phyloP scores from a whole-genome alignment of 2,329 filamentous ascomycete species.

The Tolypocladium tropicale region DNA sequence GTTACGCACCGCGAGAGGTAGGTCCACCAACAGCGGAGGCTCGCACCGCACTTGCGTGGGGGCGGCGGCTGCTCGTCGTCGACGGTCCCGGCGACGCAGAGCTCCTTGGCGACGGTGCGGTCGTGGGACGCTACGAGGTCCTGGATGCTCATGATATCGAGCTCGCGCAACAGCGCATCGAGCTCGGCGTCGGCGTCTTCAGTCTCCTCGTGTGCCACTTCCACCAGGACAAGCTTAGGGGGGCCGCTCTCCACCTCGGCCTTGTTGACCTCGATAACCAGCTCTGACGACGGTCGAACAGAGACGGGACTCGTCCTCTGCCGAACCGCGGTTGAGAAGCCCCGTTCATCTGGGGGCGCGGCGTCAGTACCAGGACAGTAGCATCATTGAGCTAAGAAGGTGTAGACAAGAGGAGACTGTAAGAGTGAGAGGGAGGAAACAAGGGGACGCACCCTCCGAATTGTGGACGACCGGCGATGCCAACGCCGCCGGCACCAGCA shows the following conservation, averaged over 20 bases:
- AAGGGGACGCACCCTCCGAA: background rate
- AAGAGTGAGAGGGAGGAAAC: too few relatives aligned
- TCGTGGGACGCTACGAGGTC: slow-evolving; percentile 29
- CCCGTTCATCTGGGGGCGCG: background rate
- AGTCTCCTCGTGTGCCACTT: background rate
- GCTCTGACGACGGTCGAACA: background rate
- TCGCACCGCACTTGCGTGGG: slow-evolving; percentile 12
- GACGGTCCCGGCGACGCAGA: slow-evolving; percentile 24
- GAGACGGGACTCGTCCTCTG: background rate
- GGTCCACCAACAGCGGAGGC: slow-evolving; percentile 27
- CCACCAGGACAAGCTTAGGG: background rate
- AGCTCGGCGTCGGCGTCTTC: slow-evolving; percentile 17
- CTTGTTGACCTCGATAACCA: too few relatives aligned
- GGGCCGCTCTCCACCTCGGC: too few relatives aligned
- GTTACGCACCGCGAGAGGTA: slow-evolving; percentile 28
- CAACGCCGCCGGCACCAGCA: slow-evolving; percentile 4
- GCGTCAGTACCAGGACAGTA: background rate
- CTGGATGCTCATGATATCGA: slow-evolving; percentile 31
- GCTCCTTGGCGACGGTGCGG: slow-evolving; percentile 31
- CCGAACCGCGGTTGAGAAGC: background rate
- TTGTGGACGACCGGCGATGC: background rate
- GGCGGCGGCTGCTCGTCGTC: slow-evolving; percentile 7
- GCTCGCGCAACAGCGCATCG: slow-evolving; percentile 31
- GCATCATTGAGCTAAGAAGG: too few relatives aligned
- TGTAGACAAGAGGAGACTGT: too few relatives aligned